Evolutionary conservation across 2,329 filamentous ascomycete species (phyloP).

Genomic region (Hirsutella rhossiliensis): DNA sequence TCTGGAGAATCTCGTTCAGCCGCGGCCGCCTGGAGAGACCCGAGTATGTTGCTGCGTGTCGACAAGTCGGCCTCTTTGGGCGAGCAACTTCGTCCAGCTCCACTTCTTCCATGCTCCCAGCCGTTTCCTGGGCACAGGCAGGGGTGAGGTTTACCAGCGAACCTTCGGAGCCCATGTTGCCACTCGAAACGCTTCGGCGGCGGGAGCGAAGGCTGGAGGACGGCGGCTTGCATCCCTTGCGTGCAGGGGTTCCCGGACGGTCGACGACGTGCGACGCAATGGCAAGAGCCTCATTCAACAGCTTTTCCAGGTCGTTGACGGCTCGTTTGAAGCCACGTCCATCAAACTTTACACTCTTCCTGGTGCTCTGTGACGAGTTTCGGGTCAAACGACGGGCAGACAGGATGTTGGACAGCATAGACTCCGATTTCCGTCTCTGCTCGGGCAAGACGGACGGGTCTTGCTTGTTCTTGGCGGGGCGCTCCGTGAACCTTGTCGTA

Average conservation of each 20-base stretch:
- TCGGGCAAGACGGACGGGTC: slow-evolving; percentile 5
- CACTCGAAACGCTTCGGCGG: slow-evolving; percentile 1
- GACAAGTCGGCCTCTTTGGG: slow-evolving; percentile 6
- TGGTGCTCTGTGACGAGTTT: slow-evolving; percentile 9
- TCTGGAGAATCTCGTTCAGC: slow-evolving; percentile 13
- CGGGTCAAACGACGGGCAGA: slow-evolving; percentile 6
- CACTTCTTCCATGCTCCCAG: slow-evolving; percentile 2
- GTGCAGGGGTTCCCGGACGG: slow-evolving; percentile 11
- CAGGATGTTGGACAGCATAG: slow-evolving; percentile 6
- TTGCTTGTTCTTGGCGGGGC: slow-evolving; percentile 7
- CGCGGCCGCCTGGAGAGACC: slow-evolving; percentile 10
- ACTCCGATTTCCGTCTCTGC: slow-evolving; percentile 11
- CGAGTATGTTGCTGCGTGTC: slow-evolving; percentile 15
- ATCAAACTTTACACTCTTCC: slow-evolving; percentile 12
- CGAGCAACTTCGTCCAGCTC: slow-evolving; percentile 1
- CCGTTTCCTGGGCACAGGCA: slow-evolving; percentile 4
- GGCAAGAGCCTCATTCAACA: slow-evolving; percentile 32
- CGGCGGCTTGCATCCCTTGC: slow-evolving; percentile 5
- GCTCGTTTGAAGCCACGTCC: slow-evolving; percentile 20
- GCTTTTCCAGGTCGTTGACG: slow-evolving; percentile 30
- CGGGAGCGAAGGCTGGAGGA: slow-evolving; percentile 6
- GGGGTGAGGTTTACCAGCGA: neutral
- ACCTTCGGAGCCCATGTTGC: neutral
- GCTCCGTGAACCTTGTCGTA: slow-evolving; percentile 15
- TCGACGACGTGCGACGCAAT: slow-evolving; percentile 29